A percentile compares a stretch with the other conserved stretches of the same genome.
These are phyloP conservation scores for Hemisphaericaspora lyxosophila DNA, from an alignment of 1,139 yeast species.

Conservation along the genomic window DNA sequence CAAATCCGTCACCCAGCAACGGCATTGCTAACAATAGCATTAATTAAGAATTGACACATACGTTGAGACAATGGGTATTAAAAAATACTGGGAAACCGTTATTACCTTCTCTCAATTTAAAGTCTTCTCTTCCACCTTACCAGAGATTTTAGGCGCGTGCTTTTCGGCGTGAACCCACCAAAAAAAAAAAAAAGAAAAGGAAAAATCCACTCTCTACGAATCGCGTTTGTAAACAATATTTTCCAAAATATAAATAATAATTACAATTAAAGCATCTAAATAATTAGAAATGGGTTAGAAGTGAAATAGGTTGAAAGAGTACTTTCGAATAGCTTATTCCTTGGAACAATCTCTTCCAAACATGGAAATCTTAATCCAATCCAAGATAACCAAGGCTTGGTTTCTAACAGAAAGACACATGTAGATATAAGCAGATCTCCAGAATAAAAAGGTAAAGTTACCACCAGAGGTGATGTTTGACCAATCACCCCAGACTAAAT, in stretches of 20 bases:
- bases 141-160: not conserved
- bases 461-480: conserved; percentile 83
- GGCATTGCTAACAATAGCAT: not conserved
- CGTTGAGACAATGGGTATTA: not conserved
- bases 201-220: not conserved
- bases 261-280: conserved; percentile 2
- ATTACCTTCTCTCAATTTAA: not conserved
- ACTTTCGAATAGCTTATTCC: too few species aligned
- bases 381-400: conserved; percentile 79
- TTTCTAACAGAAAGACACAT: conserved; percentile 90
- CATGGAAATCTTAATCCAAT: conserved; percentile 83
- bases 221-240: too few species aligned
- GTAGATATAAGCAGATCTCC: conserved; percentile 91
- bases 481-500: conserved; percentile 84
- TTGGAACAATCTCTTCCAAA: conserved; percentile 85
- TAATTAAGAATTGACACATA: not conserved
- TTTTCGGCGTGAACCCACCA: too few species aligned
- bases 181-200: too few species aligned
- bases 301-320: too few species aligned
- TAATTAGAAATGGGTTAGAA: conserved; percentile 1
- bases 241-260: not conserved
- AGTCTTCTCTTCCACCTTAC: not conserved
- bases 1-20: too few species aligned
- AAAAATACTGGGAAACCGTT: not conserved
- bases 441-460: conserved; percentile 80